Evolutionary conservation across 352 stramenopile species (phyloP), one percentile per base, ranked within the genome.

Genomic region (Pythium utonaiense): DNA sequence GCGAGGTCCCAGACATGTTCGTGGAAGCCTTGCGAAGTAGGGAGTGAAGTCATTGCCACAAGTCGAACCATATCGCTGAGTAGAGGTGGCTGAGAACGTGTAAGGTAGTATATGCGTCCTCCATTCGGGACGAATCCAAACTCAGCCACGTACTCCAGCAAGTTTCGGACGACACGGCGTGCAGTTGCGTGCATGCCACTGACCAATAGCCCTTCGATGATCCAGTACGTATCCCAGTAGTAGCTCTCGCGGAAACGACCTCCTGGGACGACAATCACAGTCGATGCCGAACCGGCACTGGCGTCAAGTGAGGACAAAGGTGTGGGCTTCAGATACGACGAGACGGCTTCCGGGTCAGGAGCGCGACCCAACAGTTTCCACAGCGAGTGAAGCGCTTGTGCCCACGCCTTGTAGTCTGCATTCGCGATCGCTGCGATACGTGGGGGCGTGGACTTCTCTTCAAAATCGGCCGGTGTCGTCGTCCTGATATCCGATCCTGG

Each of bases 201-300:
- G 6, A 80, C 71, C 41, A 88, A 47, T 4, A 90, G 63, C 2
- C 79, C 77, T 51, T 68, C 27, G 36, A 90, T 57, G 45, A 88
- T 89, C 81, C 81, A 91, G 69, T 81, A 89, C 40, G 64, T 74
- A 64, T 91, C 81, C 81, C 81, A 90, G 60, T 90, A 90, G 61
- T 90, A 91, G 34, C 57, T 70, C 65, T 91, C 81, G 16, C 77
- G 66, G 63, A 91, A 91, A 24, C 82, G 69, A 3, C 75, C 78
- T 21, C 75, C 78, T 2, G 75, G 80, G 1, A 87, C 67, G 16
- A 89, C 67, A 28, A 60, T 64, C 10, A 61, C 25, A 17, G 62
- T 60, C 34, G 65, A 42, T 21, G 68, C 47, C 30, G 27, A 38
- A n/a, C 49, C 51, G 30, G 54, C 53, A n/a, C 49, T 53, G 30